A percentile compares a stretch with the other conserved stretches of the same genome.
These are phyloP conservation scores for Vachellia pachyceras DNA, from an alignment of 306 rosid species.

Conservation along the genomic window DNA sequence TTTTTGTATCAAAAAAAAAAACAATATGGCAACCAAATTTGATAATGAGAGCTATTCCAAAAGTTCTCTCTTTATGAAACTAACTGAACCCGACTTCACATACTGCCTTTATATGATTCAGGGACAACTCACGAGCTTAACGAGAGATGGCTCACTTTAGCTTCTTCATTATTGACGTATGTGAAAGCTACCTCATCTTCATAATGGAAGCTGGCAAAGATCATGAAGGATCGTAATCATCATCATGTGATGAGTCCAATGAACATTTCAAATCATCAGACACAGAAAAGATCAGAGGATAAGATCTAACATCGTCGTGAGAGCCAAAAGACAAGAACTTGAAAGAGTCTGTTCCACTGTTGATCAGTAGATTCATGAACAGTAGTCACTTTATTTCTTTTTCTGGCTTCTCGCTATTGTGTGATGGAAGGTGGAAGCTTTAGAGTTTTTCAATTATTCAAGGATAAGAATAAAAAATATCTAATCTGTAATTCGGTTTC, in stretches of 20 bases:
- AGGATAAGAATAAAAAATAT: neutral
- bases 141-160: neutral
- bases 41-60: neutral
- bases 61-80: neutral
- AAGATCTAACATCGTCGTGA: neutral
- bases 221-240: neutral
- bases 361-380: neutral
- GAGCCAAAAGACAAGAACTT: neutral
- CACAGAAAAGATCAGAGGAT: neutral
- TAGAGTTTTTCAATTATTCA: neutral
- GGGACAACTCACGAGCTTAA: neutral
- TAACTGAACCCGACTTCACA: neutral
- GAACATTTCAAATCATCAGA: conserved; percentile 7
- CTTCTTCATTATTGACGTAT: neutral
- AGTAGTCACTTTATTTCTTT: neutral
- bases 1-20: no score
- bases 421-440: neutral
- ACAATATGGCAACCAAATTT: neutral
- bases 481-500: neutral
- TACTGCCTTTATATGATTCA: neutral
- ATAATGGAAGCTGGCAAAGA: neutral
- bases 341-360: neutral
- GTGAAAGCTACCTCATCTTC: neutral
- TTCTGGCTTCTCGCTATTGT: conserved; percentile 27
- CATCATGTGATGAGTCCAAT: neutral